These are phyloP conservation scores for Aspergillus aculeatus DNA, from an alignment of 2,329 filamentous ascomycete genomes.

Conservation along the genomic window DNA sequence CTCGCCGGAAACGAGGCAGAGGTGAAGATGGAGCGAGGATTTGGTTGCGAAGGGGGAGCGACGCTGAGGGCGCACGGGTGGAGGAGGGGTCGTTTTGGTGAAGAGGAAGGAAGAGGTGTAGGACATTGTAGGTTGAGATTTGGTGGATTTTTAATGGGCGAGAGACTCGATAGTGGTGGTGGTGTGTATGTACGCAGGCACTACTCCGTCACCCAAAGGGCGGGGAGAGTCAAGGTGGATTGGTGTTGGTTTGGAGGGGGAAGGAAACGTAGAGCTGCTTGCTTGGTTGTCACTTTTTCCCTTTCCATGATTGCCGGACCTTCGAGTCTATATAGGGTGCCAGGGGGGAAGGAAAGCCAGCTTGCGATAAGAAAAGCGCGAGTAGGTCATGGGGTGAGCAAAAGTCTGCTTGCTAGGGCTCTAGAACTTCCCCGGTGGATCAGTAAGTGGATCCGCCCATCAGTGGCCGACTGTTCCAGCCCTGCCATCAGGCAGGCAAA, in stretches of 20 bases:
- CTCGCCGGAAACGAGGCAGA: slow-evolving; percentile 7
- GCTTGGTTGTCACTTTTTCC: not conserved
- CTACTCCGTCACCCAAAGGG: slow-evolving; percentile 3
- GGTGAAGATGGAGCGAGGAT: slow-evolving; percentile 3
- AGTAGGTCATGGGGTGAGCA: slow-evolving; percentile 4
- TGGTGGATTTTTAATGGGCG: no score
- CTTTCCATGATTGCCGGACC: not conserved
- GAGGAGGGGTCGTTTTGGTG: slow-evolving; percentile 1
- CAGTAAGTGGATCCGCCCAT: not conserved
- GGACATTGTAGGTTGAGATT: slow-evolving; percentile 1
- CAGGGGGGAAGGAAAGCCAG: not conserved
- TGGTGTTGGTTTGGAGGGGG: not conserved
- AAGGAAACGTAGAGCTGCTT: not conserved
- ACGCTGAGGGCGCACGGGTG: not conserved
- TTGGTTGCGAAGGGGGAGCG: not conserved
- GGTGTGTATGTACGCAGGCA: not conserved
- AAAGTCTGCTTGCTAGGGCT: slow-evolving; percentile 1
- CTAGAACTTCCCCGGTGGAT: slow-evolving; percentile 4
- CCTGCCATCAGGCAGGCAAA: slow-evolving; percentile 5
- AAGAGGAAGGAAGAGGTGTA: slow-evolving; percentile 2
- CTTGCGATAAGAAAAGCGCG: not conserved
- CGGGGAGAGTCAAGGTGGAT: not conserved
- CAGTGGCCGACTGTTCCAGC: slow-evolving; percentile 6
- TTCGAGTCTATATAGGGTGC: not conserved
- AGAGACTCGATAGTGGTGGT: not conserved